These are phyloP conservation scores for Penicillium verrucosum DNA, from an alignment of 2,329 filamentous ascomycete species.

Conservation along the genomic window DNA sequence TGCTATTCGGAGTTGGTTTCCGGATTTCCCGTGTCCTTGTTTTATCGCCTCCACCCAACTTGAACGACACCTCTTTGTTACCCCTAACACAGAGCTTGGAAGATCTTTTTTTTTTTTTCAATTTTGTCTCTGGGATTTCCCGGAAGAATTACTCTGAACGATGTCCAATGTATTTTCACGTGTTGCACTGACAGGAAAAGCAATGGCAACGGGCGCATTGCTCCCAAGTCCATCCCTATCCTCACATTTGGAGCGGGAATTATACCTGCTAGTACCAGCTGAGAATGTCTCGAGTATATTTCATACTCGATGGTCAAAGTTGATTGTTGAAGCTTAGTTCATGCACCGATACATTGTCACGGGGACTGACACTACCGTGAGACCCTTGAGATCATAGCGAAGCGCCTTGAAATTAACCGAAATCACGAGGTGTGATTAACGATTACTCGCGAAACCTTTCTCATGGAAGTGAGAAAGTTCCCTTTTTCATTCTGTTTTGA, in stretches of 20 bases:
- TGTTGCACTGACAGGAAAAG: neutral
- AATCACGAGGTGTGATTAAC: neutral
- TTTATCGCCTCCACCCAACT: neutral
- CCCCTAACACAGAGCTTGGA: neutral
- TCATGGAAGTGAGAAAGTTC: no score
- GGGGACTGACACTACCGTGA: neutral
- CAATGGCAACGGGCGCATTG: neutral
- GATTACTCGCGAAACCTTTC: no score
- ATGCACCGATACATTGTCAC: neutral
- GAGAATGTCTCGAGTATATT: neutral
- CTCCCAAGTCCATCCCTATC: neutral
- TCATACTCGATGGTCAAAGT: no score
- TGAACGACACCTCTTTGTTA: neutral
- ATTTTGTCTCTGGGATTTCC: neutral
- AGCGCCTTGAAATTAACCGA: neutral
- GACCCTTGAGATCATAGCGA: neutral
- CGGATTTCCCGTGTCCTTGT: neutral
- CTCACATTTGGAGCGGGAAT: neutral
- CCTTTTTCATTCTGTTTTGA: neutral
- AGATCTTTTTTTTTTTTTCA: neutral
- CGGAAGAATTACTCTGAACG: neutral
- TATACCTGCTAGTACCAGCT: neutral
- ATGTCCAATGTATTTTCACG: neutral
- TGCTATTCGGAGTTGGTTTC: neutral
- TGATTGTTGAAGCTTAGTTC: neutral